Evolutionary conservation across 371 early-diverging fungal genomes (phyloP), one percentile per base, ranked within the genome.

Genomic region (Thermomucor indicae-seudaticae): DNA sequence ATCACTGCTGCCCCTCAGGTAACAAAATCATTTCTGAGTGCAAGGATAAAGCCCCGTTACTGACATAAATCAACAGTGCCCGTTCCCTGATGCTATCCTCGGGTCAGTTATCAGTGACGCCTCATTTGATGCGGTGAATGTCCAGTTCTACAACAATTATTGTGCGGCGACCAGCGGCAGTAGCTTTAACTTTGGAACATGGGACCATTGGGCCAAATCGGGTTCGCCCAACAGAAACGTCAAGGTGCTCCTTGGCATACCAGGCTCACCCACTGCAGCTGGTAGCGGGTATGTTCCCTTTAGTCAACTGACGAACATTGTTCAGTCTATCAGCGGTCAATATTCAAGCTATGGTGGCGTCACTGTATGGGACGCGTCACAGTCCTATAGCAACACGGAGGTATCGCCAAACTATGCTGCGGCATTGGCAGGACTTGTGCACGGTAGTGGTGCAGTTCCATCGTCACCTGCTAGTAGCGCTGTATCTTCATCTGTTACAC

Each of bases 1-100:
- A 72, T 87, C 24, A 73, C 86, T 1, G 82, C 82, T 16, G 87
- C 89, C 1, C 89, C 89, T 4, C 88, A 88, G 51, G 51, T 41
- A 41, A n/a, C n/a, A n/a, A 19, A 23, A 19, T 19, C 14, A 30
- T n/a, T 29, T 17, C 7, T 10, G 40, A 6, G 8, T n/a, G 11
- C 23, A 22, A 12, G 14, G 24, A 12, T 4, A 19, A 12, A 14
- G n/a, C n/a, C n/a, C n/a, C n/a, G n/a, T n/a, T n/a, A n/a, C n/a
- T n/a, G n/a, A n/a, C n/a, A n/a, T n/a, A n/a, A n/a, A n/a, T n/a
- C n/a, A n/a, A n/a, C 39, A 50, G 55, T 88, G 90, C 41, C 86
- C 83, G 0, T 88, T 70, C 53, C 88, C 88, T n/a, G 83, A 81
- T 55, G 68, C 66, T 22, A 65, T 69, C 43, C 66, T 83, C 6